These are phyloP conservation scores for Xylaria sp. DNA, from an alignment of 2,329 filamentous ascomycete species.

Conservation along the genomic window DNA sequence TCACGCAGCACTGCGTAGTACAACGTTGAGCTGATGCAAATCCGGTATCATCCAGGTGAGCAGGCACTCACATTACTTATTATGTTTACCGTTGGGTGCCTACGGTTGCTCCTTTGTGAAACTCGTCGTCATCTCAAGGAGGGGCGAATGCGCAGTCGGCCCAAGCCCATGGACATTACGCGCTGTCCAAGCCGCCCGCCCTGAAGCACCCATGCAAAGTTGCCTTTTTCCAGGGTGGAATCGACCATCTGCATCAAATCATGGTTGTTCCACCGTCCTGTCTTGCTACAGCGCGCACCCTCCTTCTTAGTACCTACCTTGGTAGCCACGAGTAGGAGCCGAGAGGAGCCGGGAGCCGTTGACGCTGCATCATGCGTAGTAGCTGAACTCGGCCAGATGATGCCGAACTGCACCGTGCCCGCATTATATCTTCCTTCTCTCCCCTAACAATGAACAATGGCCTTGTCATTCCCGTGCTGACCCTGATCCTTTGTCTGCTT, in stretches of 20 bases:
- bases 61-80: slow-evolving; percentile 24
- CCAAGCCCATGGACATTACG: slow-evolving; percentile 13
- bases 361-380: slow-evolving; percentile 7
- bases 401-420: slow-evolving; percentile 16
- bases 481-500: background rate
- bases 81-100: no score
- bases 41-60: slow-evolving; percentile 34
- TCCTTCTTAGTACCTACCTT: no score
- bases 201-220: slow-evolving; percentile 9
- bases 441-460: background rate
- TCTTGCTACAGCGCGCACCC: slow-evolving; percentile 10
- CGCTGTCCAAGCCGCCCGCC: slow-evolving; percentile 23
- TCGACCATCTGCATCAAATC: slow-evolving; percentile 17
- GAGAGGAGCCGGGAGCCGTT: background rate
- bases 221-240: slow-evolving; percentile 21
- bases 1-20: background rate
- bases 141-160: slow-evolving; percentile 20
- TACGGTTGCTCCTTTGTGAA: slow-evolving; percentile 3
- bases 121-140: slow-evolving; percentile 32
- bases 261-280: slow-evolving; percentile 10
- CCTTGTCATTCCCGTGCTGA: background rate
- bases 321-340: background rate
- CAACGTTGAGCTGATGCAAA: background rate
- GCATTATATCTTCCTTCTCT: background rate
- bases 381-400: slow-evolving; percentile 16